Evolutionary conservation across 2,329 filamentous ascomycete genomes (phyloP).

Genomic region (Aspergillus tamarii): DNA sequence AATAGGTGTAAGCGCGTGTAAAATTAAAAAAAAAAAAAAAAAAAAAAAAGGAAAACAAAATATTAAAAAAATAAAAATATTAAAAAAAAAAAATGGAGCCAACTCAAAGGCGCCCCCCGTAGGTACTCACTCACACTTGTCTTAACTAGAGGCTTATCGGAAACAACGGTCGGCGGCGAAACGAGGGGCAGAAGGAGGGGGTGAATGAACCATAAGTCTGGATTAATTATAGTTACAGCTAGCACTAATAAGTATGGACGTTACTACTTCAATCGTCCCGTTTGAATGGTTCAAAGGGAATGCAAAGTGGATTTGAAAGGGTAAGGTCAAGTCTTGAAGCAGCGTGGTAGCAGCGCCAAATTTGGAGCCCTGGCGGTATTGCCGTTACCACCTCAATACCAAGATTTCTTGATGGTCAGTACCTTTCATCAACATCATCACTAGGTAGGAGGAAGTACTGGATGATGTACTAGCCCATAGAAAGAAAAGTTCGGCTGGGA

Average conservation of each 20-base stretch:
- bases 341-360: not conserved
- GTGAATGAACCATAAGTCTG: conserved; percentile 7
- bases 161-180: conserved; percentile 32
- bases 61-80: not conserved
- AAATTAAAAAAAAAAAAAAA: not conserved
- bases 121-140: not conserved
- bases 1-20: conserved; percentile 17
- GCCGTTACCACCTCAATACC: not conserved
- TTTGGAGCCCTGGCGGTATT: not conserved
- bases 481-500: not conserved
- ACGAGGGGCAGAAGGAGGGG: conserved; percentile 23
- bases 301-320: not conserved
- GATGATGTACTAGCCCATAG: not conserved
- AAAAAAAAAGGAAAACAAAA: not conserved
- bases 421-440: not conserved
- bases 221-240: conserved; percentile 1
- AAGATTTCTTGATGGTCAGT: not conserved
- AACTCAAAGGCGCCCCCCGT: not conserved
- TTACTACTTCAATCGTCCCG: not conserved
- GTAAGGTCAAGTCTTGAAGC: not conserved
- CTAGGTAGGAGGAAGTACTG: not conserved
- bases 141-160: conserved; percentile 35
- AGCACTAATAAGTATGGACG: not conserved
- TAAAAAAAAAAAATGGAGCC: not conserved
- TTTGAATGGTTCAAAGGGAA: not conserved